Conservation (phyloP, 768 basidiomycete genomes). For the Hericium rajendrae region DNA sequence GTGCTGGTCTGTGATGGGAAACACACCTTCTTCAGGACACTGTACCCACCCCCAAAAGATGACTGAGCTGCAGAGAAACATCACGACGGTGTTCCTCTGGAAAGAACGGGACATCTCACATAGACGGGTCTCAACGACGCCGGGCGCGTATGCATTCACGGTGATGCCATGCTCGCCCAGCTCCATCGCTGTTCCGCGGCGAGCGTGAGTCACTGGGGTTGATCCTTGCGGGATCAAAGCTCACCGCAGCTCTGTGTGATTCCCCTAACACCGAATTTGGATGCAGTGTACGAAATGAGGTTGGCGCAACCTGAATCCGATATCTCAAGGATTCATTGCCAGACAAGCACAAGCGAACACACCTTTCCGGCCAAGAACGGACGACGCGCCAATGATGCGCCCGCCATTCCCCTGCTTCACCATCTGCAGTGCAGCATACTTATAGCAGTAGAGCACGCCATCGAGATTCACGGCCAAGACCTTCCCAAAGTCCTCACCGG, state of each 20-base stretch:
- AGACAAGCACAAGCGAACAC: background rate
- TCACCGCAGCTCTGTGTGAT: constrained; percentile 14
- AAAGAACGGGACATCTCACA: constrained; percentile 3
- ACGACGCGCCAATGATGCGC: constrained; percentile 14
- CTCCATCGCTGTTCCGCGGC: constrained; percentile 10
- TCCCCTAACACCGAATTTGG: constrained; percentile 24
- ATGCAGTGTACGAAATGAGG: constrained; percentile 18
- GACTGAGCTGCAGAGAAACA: background rate
- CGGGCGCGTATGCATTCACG: constrained; percentile 17
- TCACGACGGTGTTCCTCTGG: background rate
- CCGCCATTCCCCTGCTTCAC: constrained; percentile 17
- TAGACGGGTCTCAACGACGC: constrained; percentile 12
- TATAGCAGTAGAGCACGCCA: constrained; percentile 16
- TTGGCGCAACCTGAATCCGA: constrained; percentile 1
- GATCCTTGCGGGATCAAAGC: background rate
- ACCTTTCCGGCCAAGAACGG: background rate
- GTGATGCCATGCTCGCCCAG: constrained; percentile 14
- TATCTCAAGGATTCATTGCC: background rate
- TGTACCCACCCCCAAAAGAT: background rate
- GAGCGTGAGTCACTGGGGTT: background rate
- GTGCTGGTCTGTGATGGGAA: background rate
- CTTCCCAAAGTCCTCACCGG: constrained; percentile 14
- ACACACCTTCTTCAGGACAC: background rate
- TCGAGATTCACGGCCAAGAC: constrained; percentile 12
- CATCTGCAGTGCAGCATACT: constrained; percentile 18